A percentile compares a stretch with the other conserved stretches of the same genome.
Evolutionary conservation across 2,329 filamentous ascomycete species (phyloP).

Genomic region (Penicillium corylophilum): DNA sequence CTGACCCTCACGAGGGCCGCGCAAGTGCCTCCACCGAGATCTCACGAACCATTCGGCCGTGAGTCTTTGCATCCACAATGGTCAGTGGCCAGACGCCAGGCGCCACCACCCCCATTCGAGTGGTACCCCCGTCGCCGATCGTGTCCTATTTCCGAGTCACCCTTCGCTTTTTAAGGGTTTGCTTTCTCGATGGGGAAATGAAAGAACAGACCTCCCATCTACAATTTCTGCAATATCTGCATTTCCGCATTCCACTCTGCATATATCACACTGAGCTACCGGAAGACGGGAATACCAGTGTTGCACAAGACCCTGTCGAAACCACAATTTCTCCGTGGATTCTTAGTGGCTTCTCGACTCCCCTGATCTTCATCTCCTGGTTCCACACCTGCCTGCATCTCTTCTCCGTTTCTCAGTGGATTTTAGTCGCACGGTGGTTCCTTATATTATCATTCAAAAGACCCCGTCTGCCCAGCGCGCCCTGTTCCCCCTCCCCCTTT

Average conservation of each 20-base stretch:
- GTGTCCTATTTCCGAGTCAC: neutral
- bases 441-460: neutral
- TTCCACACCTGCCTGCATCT: neutral
- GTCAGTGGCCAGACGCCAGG: constrained; percentile 11
- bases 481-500: neutral
- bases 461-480: neutral
- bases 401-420: constrained; percentile 2
- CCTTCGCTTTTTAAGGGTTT: neutral
- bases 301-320: neutral
- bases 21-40: constrained; percentile 16
- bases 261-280: constrained; percentile 11
- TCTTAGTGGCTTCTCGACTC: constrained; percentile 7
- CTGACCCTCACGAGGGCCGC: constrained; percentile 3
- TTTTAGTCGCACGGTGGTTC: constrained; percentile 4
- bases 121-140: constrained; percentile 12
- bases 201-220: neutral
- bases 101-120: constrained; percentile 13
- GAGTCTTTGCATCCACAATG: constrained; percentile 5
- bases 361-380: constrained; percentile 16
- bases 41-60: constrained; percentile 10
- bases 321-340: constrained; percentile 2
- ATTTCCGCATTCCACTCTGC: neutral
- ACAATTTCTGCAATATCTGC: neutral
- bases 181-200: neutral
- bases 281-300: neutral